phyloP scores from a whole-genome alignment of 2,329 filamentous ascomycete species.

The Pseudogymnoascus sp. region DNA sequence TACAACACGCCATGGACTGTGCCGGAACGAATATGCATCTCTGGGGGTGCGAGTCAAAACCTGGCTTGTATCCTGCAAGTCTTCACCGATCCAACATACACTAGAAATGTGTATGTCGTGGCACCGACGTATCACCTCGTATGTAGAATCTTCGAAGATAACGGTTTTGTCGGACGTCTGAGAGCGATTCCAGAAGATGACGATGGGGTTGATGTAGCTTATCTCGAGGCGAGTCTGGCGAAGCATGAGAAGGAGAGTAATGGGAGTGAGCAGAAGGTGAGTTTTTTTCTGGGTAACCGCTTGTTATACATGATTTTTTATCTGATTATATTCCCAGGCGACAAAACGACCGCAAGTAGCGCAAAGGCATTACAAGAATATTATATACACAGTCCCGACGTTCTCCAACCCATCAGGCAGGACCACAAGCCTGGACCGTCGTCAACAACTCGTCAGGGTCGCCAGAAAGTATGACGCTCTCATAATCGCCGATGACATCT shows the following conservation, averaged over 20 bases:
- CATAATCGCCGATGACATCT: conserved; percentile 86
- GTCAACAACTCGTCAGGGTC: conserved; percentile 62
- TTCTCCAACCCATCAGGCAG: conserved; percentile 83
- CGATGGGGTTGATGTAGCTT: conserved; percentile 64
- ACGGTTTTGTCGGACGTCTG: conserved; percentile 61
- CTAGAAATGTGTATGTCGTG: conserved; percentile 69
- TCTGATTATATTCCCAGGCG: conserved; percentile 6
- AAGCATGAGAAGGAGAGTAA: conserved; percentile 32
- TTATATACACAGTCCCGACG: conserved; percentile 83
- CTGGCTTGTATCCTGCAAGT: conserved; percentile 69
- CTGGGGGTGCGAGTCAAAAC: conserved; percentile 78
- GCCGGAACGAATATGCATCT: conserved; percentile 63
- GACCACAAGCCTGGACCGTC: conserved; percentile 64
- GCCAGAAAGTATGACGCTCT: conserved; percentile 74
- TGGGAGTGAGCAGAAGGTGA: conserved; percentile 11
- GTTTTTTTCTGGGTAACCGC: neutral
- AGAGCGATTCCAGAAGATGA: conserved; percentile 67
- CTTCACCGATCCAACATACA: conserved; percentile 71
- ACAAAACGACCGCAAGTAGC: conserved; percentile 17
- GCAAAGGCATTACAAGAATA: conserved; percentile 72
- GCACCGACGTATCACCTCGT: conserved; percentile 80
- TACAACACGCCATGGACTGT: conserved; percentile 25
- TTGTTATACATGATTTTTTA: neutral
- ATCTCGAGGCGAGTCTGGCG: conserved; percentile 35
- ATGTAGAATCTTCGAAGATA: conserved; percentile 76